Conservation (phyloP, 1,139 yeast species). For the Wickerhamomyces sp. region DNA sequence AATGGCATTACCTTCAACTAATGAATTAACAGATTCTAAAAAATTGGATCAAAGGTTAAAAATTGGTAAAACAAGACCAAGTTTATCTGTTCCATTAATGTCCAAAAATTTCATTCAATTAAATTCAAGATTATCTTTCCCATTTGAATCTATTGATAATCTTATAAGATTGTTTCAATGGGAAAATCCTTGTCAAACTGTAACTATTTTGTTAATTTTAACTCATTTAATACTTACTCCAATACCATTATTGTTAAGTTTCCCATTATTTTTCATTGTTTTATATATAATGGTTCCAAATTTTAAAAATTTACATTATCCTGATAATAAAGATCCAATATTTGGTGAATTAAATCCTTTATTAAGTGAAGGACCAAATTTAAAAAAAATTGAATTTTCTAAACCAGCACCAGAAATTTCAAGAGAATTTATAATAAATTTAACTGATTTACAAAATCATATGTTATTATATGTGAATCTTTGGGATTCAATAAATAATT, state of each 20-base stretch:
- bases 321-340: conserved; percentile 23
- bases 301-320: conserved; percentile 41
- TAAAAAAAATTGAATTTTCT: conserved; percentile 35
- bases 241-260: conserved; percentile 39
- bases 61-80: conserved; percentile 61
- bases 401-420: conserved; percentile 78
- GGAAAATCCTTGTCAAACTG: conserved; percentile 58
- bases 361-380: conserved; percentile 51
- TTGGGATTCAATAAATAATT: conserved; percentile 52
- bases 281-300: conserved; percentile 66
- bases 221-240: conserved; percentile 66
- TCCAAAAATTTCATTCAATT: conserved; percentile 63
- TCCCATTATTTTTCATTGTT: conserved; percentile 52
- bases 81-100: conserved; percentile 64
- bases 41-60: conserved; percentile 44
- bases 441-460: conserved; percentile 81
- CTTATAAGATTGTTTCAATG: conserved; percentile 53
- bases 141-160: conserved; percentile 56
- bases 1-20: conserved; percentile 66
- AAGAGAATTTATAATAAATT: conserved; percentile 69
- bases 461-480: conserved; percentile 63
- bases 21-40: conserved; percentile 31
- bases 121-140: conserved; percentile 57
- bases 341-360: conserved; percentile 42
- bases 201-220: conserved; percentile 49